Evolutionary conservation across 2,329 filamentous ascomycete species (phyloP), one percentile per base, ranked within the genome.

Genomic region (Calonectria fujianensis): DNA sequence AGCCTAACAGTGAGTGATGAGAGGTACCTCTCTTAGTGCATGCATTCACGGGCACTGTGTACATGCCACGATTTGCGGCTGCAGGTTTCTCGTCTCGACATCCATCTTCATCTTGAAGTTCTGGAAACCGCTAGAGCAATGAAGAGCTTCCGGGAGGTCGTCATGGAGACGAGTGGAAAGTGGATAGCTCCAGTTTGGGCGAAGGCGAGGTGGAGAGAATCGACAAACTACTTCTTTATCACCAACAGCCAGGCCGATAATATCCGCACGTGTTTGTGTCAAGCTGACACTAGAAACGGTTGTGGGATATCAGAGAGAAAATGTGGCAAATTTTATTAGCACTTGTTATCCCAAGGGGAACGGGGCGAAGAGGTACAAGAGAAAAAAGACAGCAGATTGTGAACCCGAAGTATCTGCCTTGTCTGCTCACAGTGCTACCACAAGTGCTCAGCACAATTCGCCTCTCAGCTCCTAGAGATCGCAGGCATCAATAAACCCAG

Each of bases 111-210:
- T 50, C n/a, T 31, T 20, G 41, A 10, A 51, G 16, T 31, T 14
- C 29, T 31, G 29, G 50, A 20, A n/a, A 57, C 39, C 20, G 29
- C 27, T 24, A 67, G 16, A 37, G 29, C 37, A 39, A 18, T 41
- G 24, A 5, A 66, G n/a, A 57, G 57, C 32, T 65, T 70, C 57
- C 69, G 68, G 54, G 68, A 68, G 59, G 75, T 80, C 74, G 76
- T 63, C 79, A 74, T 74, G 78, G 78, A 79, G 78, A 80, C 72
- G 74, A 59, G 66, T 71, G 59, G 75, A 76, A 79, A 80, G 79
- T 80, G 79, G 79, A 77, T 79, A 78, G 70, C 51, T 71, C 52
- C 51, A 63, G 20, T 14, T 41, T 57, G 63, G 20, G 48, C 24
- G 48, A 71, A 51, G 59, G 37, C 66, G 50, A 29, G 27, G 59